Percentiles rank a stretch among this genome's conserved stretches.
Evolutionary conservation across 2,329 filamentous ascomycete genomes (phyloP).

Genomic region (Diaporthe citriasiana): DNA sequence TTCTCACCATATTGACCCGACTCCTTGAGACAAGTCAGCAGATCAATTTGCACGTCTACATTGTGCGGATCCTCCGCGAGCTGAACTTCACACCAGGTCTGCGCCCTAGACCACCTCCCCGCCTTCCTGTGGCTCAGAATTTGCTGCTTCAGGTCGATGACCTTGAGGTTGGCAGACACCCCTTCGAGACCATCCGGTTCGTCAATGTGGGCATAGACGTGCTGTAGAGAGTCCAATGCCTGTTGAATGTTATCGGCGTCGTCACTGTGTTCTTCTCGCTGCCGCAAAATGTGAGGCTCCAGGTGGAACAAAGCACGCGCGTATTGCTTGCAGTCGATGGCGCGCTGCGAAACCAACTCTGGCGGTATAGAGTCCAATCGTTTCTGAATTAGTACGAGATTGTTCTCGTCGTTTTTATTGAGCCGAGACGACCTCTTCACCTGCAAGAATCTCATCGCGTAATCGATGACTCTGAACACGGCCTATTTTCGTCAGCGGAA

Average conservation of each 20-base stretch:
- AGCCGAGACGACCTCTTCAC: constrained; percentile 69
- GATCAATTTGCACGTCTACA: constrained; percentile 82
- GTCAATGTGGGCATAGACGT: constrained; percentile 97
- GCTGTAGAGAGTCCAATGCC: constrained; percentile 84
- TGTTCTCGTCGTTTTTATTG: constrained; percentile 61
- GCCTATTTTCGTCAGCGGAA: constrained; percentile 66
- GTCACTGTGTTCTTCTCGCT: constrained; percentile 61
- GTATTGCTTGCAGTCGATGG: constrained; percentile 95
- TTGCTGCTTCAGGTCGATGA: constrained; percentile 93
- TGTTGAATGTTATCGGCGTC: constrained; percentile 70
- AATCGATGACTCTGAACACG: constrained; percentile 91
- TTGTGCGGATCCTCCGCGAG: constrained; percentile 84
- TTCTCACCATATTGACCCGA: constrained; percentile 90
- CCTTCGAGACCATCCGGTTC: constrained; percentile 97
- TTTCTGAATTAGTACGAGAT: constrained; percentile 63
- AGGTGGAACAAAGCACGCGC: constrained; percentile 93
- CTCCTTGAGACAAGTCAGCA: constrained; percentile 90
- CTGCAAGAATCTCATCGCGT: constrained; percentile 91
- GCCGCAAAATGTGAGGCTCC: constrained; percentile 82
- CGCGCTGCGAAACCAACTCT: constrained; percentile 82
- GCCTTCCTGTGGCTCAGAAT: constrained; percentile 93
- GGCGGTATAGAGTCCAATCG: constrained; percentile 76
- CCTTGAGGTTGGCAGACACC: constrained; percentile 87
- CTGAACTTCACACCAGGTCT: constrained; percentile 97
- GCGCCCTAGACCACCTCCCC: constrained; percentile 92